Conservation (phyloP, 129 eudicot genomes). For the Chrysanthemum makinoi region DNA sequence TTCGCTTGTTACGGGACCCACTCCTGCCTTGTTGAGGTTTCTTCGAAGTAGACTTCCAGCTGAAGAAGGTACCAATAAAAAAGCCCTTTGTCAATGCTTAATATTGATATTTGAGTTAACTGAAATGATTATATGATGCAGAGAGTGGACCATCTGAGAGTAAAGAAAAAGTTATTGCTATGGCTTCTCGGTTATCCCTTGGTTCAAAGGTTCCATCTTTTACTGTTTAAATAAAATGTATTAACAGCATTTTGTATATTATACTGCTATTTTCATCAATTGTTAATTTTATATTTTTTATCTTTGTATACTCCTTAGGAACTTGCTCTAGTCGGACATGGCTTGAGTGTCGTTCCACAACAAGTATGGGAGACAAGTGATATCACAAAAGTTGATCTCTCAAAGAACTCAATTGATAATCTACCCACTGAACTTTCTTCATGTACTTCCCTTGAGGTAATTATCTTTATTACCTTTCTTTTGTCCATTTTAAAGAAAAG, state of each 20-base stretch:
- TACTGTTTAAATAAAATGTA: not conserved
- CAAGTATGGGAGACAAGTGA: conserved; percentile 75
- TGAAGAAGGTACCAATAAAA: conserved; percentile 68
- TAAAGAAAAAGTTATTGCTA: conserved; percentile 61
- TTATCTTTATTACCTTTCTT: not conserved
- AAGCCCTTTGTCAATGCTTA: not conserved
- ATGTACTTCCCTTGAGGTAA: conserved; percentile 84
- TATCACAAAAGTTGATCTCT: conserved; percentile 72
- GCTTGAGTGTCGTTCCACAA: conserved; percentile 67
- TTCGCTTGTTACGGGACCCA: conserved; percentile 88
- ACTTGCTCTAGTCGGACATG: conserved; percentile 64
- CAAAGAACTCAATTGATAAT: conserved; percentile 71
- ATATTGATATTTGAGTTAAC: not conserved
- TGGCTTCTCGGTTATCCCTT: conserved; percentile 77
- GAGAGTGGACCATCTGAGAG: conserved; percentile 54
- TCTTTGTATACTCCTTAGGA: conserved; percentile 48
- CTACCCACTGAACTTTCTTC: conserved; percentile 67
- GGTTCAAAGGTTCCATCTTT: conserved; percentile 59
- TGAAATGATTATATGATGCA: conserved; percentile 33
- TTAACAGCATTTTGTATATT: conserved; percentile 11
- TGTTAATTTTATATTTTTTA: conserved; percentile 4
- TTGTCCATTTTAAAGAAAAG: not conserved
- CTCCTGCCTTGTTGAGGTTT: conserved; percentile 84
- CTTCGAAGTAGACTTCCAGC: conserved; percentile 93
- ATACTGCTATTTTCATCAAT: not conserved